phyloP scores from a whole-genome alignment of 768 basidiomycete genomes.

The Lactarius hatsudake region DNA sequence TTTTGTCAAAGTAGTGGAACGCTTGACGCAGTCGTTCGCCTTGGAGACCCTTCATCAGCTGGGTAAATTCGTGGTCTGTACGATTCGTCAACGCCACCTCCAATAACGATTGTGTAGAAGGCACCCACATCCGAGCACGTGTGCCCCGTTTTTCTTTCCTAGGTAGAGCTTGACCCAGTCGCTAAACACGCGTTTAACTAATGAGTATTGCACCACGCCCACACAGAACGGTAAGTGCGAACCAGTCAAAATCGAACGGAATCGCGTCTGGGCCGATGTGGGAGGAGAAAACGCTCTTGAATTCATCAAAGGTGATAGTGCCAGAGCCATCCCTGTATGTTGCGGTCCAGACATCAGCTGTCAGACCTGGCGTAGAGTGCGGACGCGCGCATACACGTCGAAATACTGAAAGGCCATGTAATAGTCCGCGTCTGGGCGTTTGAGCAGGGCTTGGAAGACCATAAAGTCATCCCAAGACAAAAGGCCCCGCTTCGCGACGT shows the following conservation, averaged over 20 bases:
- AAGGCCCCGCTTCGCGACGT: slow-evolving; percentile 68
- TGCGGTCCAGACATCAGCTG: neutral
- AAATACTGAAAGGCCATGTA: slow-evolving; percentile 97
- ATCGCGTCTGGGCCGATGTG: slow-evolving; percentile 77
- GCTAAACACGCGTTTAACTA: slow-evolving; percentile 37
- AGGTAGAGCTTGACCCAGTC: slow-evolving; percentile 97
- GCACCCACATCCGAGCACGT: slow-evolving; percentile 83
- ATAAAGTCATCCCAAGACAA: slow-evolving; percentile 96
- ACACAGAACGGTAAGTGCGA: slow-evolving; percentile 29
- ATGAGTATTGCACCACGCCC: neutral
- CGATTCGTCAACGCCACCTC: slow-evolving; percentile 23
- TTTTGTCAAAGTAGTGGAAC: slow-evolving; percentile 86
- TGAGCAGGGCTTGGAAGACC: slow-evolving; percentile 89
- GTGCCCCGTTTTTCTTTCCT: slow-evolving; percentile 86
- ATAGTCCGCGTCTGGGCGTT: slow-evolving; percentile 95
- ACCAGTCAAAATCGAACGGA: slow-evolving; percentile 96
- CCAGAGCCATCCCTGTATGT: slow-evolving; percentile 78
- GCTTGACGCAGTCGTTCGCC: slow-evolving; percentile 96
- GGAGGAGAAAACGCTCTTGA: slow-evolving; percentile 86
- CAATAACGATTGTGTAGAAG: neutral
- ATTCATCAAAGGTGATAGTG: slow-evolving; percentile 89
- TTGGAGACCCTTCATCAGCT: slow-evolving; percentile 97
- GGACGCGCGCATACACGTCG: slow-evolving; percentile 58
- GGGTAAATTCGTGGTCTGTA: slow-evolving; percentile 92
- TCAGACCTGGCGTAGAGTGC: slow-evolving; percentile 3